Percentiles rank a stretch among this genome's conserved stretches.
Evolutionary conservation across 2,329 filamentous ascomycete genomes (phyloP).

Genomic region (Aspergillus niger): DNA sequence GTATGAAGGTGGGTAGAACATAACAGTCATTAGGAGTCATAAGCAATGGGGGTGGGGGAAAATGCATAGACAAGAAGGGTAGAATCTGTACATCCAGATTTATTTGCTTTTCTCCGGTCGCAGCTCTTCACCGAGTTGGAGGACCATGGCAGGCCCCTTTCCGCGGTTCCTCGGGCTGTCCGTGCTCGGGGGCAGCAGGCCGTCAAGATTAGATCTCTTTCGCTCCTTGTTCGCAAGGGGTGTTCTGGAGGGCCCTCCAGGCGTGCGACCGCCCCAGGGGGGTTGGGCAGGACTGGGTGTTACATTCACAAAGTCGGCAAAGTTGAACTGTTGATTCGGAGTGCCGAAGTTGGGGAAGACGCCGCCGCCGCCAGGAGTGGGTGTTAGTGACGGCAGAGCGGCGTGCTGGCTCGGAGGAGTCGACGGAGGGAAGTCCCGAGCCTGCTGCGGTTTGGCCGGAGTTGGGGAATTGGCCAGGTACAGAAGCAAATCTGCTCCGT

Average conservation of each 20-base stretch:
- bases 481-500: constrained; percentile 77
- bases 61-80: constrained; percentile 22
- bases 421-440: constrained; percentile 63
- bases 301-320: constrained; percentile 96
- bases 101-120: constrained; percentile 45
- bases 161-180: constrained; percentile 45
- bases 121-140: constrained; percentile 68
- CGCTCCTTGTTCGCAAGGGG: constrained; percentile 68
- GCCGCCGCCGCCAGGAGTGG: constrained; percentile 67
- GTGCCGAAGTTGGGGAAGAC: constrained; percentile 74
- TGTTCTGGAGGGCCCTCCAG: constrained; percentile 61
- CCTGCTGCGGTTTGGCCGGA: constrained; percentile 61
- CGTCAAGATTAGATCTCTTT: constrained; percentile 81
- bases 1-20: constrained; percentile 24
- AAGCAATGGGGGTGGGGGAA: constrained; percentile 12
- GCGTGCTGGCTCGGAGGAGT: constrained; percentile 71
- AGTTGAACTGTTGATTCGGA: constrained; percentile 84
- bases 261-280: constrained; percentile 67
- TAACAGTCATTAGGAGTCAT: constrained; percentile 26
- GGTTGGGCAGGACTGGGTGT: constrained; percentile 93
- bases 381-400: constrained; percentile 53
- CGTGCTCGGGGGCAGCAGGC: constrained; percentile 60
- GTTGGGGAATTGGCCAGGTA: constrained; percentile 92
- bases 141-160: constrained; percentile 58
- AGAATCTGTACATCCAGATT: neutral